Base-by-base conservation (phyloP, 768 basidiomycete species). In the Exidia glandulosa region DNA sequence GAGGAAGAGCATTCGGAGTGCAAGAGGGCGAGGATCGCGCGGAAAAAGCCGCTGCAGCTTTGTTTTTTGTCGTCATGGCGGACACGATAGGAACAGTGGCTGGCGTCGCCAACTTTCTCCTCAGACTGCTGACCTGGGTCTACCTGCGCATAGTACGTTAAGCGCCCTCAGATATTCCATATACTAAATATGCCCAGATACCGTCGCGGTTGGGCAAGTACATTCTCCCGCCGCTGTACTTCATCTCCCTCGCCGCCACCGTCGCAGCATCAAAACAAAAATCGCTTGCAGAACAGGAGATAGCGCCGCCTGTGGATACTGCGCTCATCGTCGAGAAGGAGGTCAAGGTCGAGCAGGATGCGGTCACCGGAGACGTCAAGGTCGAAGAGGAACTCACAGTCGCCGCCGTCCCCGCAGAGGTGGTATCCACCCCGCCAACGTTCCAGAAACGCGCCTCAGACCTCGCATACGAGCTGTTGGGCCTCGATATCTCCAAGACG, bases 81-180 rank as follows among this genome's bases (percentile, higher is more conserved):
- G 30, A 31, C 30, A 27, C 30, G 25, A 25, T 54, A 27, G 50
- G 30, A 14, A 55, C 25, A n/a, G 33, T 27, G 7, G 52, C 52
- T 31, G 59, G 52, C 4, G 31, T 48, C 23, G 30, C 58, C 16
- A 59, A 48, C 34, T 37, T 56, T 2, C 57, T 71, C 31, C 81
- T 81, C 68, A 77, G 82, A 41, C 36, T 79, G 25, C 62, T 70
- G 45, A 63, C 71, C 32, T 81, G 76, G 69, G 36, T 82, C 27
- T 84, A 82, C 62, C 74, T 84, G 31, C 69, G 77, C 63, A 72
- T 84, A 32, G 81, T 80, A 59, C 59, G 79, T 72, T 64, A 34
- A 34, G 57, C 7, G 25, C 30, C 36, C 31, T 52, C n/a, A n/a
- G n/a, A n/a, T n/a, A n/a, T n/a, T n/a, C 30, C 45, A 29, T 31